Conservation (phyloP, 1,284 basidiomycete genomes). For the Pterulicium gracile region DNA sequence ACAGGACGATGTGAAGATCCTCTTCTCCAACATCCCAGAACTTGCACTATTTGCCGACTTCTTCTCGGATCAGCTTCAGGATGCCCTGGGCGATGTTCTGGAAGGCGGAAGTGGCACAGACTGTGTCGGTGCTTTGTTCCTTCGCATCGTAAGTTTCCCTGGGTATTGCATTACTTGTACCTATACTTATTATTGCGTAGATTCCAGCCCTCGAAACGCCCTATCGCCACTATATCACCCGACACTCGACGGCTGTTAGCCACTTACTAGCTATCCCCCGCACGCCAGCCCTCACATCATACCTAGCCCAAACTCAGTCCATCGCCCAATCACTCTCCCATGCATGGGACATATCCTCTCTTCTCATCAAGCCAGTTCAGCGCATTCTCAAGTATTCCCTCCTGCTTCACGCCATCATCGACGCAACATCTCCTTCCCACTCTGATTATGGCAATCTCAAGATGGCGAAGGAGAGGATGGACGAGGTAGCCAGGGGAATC, state of each 20-base stretch:
- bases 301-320: conserved; percentile 59
- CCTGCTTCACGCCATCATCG: conserved; percentile 70
- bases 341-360: conserved; percentile 89
- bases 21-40: conserved; percentile 75
- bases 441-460: conserved; percentile 61
- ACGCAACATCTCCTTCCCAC: conserved; percentile 70
- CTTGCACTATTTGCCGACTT: conserved; percentile 63
- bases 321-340: conserved; percentile 69
- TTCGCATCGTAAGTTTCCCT: conserved; percentile 44
- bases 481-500: conserved; percentile 73
- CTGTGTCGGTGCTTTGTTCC: conserved; percentile 69
- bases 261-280: conserved; percentile 52
- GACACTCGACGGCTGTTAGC: conserved; percentile 67
- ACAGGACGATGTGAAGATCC: conserved; percentile 56
- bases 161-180: conserved; percentile 3
- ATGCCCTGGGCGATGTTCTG: conserved; percentile 41
- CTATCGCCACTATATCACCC: conserved; percentile 82
- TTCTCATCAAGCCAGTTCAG: conserved; percentile 89
- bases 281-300: conserved; percentile 49
- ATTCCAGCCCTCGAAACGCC: conserved; percentile 68
- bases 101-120: conserved; percentile 54
- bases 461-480: conserved; percentile 58
- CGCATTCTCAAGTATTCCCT: conserved; percentile 89
- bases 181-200: conserved; percentile 24
- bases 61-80: conserved; percentile 49